A percentile compares a stretch with the other conserved stretches of the same genome.
These are phyloP conservation scores for Mercurialis annua DNA, from an alignment of 345 rosid species.

Conservation along the genomic window DNA sequence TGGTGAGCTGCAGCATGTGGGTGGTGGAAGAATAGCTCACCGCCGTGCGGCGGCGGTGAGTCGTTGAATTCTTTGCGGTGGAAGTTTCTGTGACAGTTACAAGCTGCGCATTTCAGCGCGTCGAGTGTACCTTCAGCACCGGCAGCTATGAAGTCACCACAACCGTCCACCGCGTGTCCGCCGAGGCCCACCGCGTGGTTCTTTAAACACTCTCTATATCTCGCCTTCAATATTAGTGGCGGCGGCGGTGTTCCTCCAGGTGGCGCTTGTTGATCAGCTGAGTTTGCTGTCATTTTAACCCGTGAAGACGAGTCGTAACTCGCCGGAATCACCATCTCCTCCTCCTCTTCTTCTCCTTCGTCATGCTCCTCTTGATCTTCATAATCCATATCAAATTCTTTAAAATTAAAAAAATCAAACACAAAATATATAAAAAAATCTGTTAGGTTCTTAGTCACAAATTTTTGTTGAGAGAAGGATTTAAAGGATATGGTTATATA, in stretches of 20 bases:
- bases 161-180: constrained; percentile 26
- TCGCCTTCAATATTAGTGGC: constrained; percentile 1
- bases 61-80: constrained; percentile 21
- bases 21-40: constrained; percentile 21
- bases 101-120: constrained; percentile 28
- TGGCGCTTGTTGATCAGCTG: constrained; percentile 7
- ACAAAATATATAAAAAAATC: background rate
- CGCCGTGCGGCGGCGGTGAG: constrained; percentile 8
- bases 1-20: constrained; percentile 37
- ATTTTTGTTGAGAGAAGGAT: constrained; percentile 15
- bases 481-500: constrained; percentile 42
- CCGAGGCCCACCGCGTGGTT: constrained; percentile 31
- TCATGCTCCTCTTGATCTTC: constrained; percentile 56
- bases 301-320: constrained; percentile 42
- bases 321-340: constrained; percentile 46
- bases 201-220: constrained; percentile 27
- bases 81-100: constrained; percentile 28
- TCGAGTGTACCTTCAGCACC: constrained; percentile 25
- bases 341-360: constrained; percentile 49
- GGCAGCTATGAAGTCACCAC: constrained; percentile 24
- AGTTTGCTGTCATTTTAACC: constrained; percentile 25
- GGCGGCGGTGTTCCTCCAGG: background rate
- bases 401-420: background rate
- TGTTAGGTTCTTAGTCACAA: background rate
- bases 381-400: constrained; percentile 35